Evolutionary conservation across 345 rosid species (phyloP).

Genomic region (Murraya paniculata): DNA sequence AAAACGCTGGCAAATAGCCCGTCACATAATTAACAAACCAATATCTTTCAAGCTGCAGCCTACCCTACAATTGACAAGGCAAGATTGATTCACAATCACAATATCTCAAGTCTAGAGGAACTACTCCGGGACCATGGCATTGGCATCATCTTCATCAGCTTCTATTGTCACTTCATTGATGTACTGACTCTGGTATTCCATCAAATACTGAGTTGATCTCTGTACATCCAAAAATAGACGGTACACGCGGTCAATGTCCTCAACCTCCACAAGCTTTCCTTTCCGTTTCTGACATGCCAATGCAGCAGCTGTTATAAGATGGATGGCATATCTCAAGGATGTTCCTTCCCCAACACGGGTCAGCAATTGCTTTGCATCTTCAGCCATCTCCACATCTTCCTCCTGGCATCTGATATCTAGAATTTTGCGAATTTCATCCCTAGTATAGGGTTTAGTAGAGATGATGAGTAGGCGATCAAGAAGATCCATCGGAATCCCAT

Average conservation of each 20-base stretch:
- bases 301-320: conserved; percentile 78
- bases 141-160: conserved; percentile 41
- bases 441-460: conserved; percentile 75
- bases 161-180: conserved; percentile 58
- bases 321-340: conserved; percentile 88
- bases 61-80: not conserved
- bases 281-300: conserved; percentile 84
- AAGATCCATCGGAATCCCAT: conserved; percentile 94
- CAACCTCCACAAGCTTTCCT: conserved; percentile 70
- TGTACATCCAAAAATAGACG: conserved; percentile 80
- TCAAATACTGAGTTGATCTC: conserved; percentile 91
- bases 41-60: too few relatives aligned
- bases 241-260: conserved; percentile 75
- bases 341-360: conserved; percentile 84
- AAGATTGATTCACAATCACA: not conserved
- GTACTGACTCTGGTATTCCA: conserved; percentile 84
- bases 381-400: conserved; percentile 85
- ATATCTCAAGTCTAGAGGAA: not conserved
- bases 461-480: conserved; percentile 91
- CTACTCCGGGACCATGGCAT: conserved; percentile 46
- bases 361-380: conserved; percentile 74
- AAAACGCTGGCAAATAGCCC: too few relatives aligned
- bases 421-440: conserved; percentile 73
- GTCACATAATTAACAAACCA: too few relatives aligned
- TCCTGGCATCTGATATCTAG: conserved; percentile 92